Evolutionary conservation across 176 grass and related monocot species (phyloP).

Genomic region (Tuctoria greenei): DNA sequence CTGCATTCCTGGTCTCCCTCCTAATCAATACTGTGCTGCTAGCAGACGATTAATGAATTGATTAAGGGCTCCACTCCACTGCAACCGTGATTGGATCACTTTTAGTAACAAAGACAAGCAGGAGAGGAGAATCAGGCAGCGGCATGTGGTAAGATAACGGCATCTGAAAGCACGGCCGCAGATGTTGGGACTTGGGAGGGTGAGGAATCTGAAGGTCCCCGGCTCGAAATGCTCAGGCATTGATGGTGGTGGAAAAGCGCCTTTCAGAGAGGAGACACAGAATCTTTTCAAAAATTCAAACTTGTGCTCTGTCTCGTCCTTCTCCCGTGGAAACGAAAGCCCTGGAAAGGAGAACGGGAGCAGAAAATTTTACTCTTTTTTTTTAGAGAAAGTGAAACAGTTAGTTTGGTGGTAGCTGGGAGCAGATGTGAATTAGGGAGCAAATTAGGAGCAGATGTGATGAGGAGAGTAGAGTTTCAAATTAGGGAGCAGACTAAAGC

Average conservation of each 20-base stretch:
- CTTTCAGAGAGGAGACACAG: constrained; percentile 19
- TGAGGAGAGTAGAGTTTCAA: neutral
- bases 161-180: constrained; percentile 35
- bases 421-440: neutral
- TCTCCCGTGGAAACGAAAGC: neutral
- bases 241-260: constrained; percentile 4
- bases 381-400: no score
- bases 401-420: neutral
- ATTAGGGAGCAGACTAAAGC: neutral
- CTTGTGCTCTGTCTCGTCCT: neutral
- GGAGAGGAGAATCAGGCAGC: constrained; percentile 30
- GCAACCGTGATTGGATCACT: neutral
- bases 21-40: neutral
- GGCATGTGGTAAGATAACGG: constrained; percentile 43
- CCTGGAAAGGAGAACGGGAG: no score
- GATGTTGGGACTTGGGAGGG: neutral
- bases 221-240: neutral
- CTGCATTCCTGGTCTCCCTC: constrained; percentile 33
- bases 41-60: neutral
- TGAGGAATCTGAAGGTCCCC: constrained; percentile 40
- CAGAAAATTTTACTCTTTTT: neutral
- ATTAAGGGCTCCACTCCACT: constrained; percentile 33
- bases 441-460: no score
- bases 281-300: constrained; percentile 39
- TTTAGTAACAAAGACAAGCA: neutral